Evolutionary conservation across 2,329 filamentous ascomycete species (phyloP).

Genomic region (Neophaeococcomyces mojaviensis): DNA sequence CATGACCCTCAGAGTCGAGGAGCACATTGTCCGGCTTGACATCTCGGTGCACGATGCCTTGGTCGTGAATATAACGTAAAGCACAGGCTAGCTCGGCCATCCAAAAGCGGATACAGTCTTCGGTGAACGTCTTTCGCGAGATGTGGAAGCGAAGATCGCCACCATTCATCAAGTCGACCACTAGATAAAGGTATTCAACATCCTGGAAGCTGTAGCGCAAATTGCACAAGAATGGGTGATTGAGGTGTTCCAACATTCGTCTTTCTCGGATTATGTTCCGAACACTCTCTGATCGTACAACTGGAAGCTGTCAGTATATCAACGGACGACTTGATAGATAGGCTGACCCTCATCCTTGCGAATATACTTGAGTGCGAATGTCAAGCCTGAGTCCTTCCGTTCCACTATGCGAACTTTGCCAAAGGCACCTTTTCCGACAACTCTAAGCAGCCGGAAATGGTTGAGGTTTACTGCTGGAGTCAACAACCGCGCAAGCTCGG

Average conservation of each 20-base stretch:
- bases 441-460: slow-evolving; percentile 88
- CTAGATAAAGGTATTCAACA: slow-evolving; percentile 97
- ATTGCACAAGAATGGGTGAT: slow-evolving; percentile 97
- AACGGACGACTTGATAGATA: slow-evolving; percentile 1
- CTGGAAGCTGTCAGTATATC: slow-evolving; percentile 44
- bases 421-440: slow-evolving; percentile 96
- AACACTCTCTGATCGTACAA: slow-evolving; percentile 94
- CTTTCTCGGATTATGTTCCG: slow-evolving; percentile 96
- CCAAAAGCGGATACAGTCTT: slow-evolving; percentile 96
- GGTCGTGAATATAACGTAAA: slow-evolving; percentile 73
- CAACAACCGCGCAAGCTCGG: background rate
- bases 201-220: slow-evolving; percentile 98
- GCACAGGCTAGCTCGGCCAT: slow-evolving; percentile 91
- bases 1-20: slow-evolving; percentile 81
- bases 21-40: slow-evolving; percentile 89
- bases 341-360: slow-evolving; percentile 89
- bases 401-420: slow-evolving; percentile 98
- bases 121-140: slow-evolving; percentile 93
- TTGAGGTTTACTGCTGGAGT: slow-evolving; percentile 73
- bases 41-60: slow-evolving; percentile 84
- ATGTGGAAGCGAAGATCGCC: slow-evolving; percentile 97
- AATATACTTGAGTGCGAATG: slow-evolving; percentile 96
- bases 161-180: slow-evolving; percentile 96
- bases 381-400: slow-evolving; percentile 86
- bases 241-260: slow-evolving; percentile 95